Conservation (phyloP, 305 asterid species). For the Fraxinus velutina region DNA sequence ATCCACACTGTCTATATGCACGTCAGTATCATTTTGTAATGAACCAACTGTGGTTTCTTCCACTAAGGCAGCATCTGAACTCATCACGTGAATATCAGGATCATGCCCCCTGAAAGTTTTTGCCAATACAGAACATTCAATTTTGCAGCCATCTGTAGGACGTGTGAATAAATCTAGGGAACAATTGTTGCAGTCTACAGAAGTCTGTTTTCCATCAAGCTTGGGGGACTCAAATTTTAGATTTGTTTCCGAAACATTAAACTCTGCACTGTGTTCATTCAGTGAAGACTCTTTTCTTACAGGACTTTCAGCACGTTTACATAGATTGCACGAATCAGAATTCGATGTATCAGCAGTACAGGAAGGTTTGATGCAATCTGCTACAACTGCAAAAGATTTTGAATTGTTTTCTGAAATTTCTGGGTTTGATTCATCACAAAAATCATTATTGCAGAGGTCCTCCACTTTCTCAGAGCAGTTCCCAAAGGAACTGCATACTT, state of each 20-base stretch:
- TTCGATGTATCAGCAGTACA: constrained; percentile 26
- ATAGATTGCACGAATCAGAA: constrained; percentile 28
- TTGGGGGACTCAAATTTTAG: constrained; percentile 27
- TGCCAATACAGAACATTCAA: constrained; percentile 28
- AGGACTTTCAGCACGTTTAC: constrained; percentile 30
- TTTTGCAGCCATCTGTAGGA: constrained; percentile 31
- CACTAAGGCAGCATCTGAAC: constrained; percentile 30
- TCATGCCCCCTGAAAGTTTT: constrained; percentile 30
- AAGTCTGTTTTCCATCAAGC: constrained; percentile 24
- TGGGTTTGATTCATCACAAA: constrained; percentile 22
- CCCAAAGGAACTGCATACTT: constrained; percentile 36
- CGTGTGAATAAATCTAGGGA: constrained; percentile 23
- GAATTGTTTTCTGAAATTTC: constrained; percentile 24
- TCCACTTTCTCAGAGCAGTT: constrained; percentile 28
- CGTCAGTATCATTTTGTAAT: constrained; percentile 24
- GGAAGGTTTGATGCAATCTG: constrained; percentile 27
- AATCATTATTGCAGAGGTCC: constrained; percentile 28
- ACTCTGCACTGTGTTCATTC: constrained; percentile 28
- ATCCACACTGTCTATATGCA: constrained; percentile 27
- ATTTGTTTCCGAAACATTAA: constrained; percentile 23
- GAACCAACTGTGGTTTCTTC: constrained; percentile 33
- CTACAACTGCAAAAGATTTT: constrained; percentile 28
- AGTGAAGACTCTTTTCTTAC: constrained; percentile 29
- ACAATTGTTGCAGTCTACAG: constrained; percentile 18
- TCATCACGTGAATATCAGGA: constrained; percentile 30